Percentiles rank a stretch among this genome's conserved stretches.
Conservation (phyloP, 768 basidiomycete species). For the Hysterangium stoloniferum region DNA sequence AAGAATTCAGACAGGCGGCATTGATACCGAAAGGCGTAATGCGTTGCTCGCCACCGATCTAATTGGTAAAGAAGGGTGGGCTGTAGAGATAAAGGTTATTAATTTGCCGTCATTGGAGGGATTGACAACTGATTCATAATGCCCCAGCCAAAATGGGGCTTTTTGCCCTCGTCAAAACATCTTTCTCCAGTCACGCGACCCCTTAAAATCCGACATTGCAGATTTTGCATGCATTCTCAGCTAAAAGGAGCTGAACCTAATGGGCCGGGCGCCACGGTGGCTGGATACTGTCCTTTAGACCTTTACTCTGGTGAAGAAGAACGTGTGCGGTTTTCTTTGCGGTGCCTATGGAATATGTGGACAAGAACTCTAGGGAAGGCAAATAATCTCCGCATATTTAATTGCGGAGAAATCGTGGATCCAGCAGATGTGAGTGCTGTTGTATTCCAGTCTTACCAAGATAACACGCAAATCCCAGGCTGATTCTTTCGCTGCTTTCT, state of each 20-base stretch:
- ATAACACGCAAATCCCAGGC: no score
- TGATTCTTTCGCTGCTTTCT: slow-evolving; percentile 17
- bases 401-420: slow-evolving; percentile 48
- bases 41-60: slow-evolving; percentile 79
- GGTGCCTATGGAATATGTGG: slow-evolving; percentile 71
- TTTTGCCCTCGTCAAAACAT: slow-evolving; percentile 59
- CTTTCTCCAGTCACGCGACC: slow-evolving; percentile 49
- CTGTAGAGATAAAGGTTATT: slow-evolving; percentile 87
- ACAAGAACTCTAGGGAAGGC: slow-evolving; percentile 46
- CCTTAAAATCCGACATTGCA: slow-evolving; percentile 67
- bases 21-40: slow-evolving; percentile 47
- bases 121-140: not conserved
- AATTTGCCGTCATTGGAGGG: not conserved
- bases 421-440: slow-evolving; percentile 47
- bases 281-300: slow-evolving; percentile 82
- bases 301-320: slow-evolving; percentile 64
- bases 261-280: slow-evolving; percentile 19
- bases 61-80: slow-evolving; percentile 53
- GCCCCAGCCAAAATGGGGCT: slow-evolving; percentile 92
- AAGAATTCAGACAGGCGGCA: slow-evolving; percentile 42
- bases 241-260: slow-evolving; percentile 37
- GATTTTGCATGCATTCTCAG: slow-evolving; percentile 85
- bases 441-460: no score
- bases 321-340: slow-evolving; percentile 62
- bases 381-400: slow-evolving; percentile 83